A percentile compares a stretch with the other conserved stretches of the same genome.
phyloP scores from a whole-genome alignment of 352 stramenopile genomes.

The Globisporangium canariense region DNA sequence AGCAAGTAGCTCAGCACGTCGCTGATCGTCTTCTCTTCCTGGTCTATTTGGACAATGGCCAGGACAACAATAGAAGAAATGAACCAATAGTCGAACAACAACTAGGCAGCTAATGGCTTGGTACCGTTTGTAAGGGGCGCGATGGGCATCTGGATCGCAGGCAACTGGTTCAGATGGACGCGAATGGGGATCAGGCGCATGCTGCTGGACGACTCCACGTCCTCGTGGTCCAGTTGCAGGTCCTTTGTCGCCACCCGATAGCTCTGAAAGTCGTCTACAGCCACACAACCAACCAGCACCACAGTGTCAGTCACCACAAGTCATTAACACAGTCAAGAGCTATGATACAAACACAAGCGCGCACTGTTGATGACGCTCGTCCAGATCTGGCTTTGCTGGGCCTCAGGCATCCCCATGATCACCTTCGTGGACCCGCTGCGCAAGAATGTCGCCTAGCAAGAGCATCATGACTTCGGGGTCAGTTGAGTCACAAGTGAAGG shows the following conservation, averaged over 20 bases:
- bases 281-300: not conserved
- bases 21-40: constrained; percentile 36
- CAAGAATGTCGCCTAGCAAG: constrained; percentile 49
- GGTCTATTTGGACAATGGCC: constrained; percentile 15
- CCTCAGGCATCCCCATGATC: constrained; percentile 77
- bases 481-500: not conserved
- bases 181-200: constrained; percentile 60
- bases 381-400: constrained; percentile 82
- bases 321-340: not conserved
- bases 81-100: not conserved
- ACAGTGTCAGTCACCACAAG: not conserved
- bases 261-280: constrained; percentile 42
- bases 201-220: constrained; percentile 25
- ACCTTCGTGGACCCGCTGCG: constrained; percentile 71
- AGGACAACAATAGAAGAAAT: not conserved
- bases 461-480: not conserved
- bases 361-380: constrained; percentile 69
- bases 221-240: constrained; percentile 35
- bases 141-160: constrained; percentile 74
- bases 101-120: not conserved
- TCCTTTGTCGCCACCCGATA: constrained; percentile 53
- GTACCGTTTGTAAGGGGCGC: constrained; percentile 38
- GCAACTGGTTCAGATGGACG: constrained; percentile 49
- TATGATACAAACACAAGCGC: constrained; percentile 2
- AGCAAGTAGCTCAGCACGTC: constrained; percentile 58